phyloP scores from a whole-genome alignment of 768 basidiomycete genomes.

The Dictyophora rubrovolvata region DNA sequence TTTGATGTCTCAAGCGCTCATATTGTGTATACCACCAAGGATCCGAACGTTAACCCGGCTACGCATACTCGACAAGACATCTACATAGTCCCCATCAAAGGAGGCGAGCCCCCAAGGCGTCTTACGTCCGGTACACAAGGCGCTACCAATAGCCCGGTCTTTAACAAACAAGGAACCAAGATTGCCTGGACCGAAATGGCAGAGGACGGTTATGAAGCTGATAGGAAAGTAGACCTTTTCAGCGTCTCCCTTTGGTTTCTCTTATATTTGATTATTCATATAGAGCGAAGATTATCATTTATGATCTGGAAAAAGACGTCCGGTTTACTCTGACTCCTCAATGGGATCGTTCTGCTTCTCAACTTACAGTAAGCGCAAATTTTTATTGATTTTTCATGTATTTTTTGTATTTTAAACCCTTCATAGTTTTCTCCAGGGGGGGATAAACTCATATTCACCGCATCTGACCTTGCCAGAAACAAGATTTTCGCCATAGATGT shows the following conservation, averaged over 20 bases:
- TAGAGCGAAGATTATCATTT: slow-evolving; percentile 70
- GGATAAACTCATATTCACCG: slow-evolving; percentile 57
- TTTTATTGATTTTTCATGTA: neutral
- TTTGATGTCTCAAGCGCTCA: slow-evolving; percentile 61
- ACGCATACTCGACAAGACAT: slow-evolving; percentile 87
- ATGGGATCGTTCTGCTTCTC: slow-evolving; percentile 77
- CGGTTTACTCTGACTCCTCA: slow-evolving; percentile 64
- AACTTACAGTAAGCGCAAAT: slow-evolving; percentile 40
- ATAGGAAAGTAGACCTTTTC: slow-evolving; percentile 37
- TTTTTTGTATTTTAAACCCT: slow-evolving; percentile 10
- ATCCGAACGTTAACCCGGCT: slow-evolving; percentile 64
- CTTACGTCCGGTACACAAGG: slow-evolving; percentile 81
- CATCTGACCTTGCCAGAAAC: slow-evolving; percentile 66
- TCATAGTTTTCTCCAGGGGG: slow-evolving; percentile 66
- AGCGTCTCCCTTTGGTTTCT: neutral
- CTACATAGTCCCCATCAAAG: slow-evolving; percentile 54
- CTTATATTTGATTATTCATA: neutral
- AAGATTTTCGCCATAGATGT: slow-evolving; percentile 66
- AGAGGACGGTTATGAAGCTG: slow-evolving; percentile 83
- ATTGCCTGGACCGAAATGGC: slow-evolving; percentile 84
- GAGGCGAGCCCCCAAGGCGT: slow-evolving; percentile 42
- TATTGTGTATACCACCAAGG: slow-evolving; percentile 80
- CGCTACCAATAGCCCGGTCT: slow-evolving; percentile 63
- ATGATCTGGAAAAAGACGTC: slow-evolving; percentile 57
- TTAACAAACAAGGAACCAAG: slow-evolving; percentile 57